Evolutionary conservation across 441 rosid species (phyloP), one percentile per base, ranked within the genome.

Genomic region (Adansonia grandidieri): DNA sequence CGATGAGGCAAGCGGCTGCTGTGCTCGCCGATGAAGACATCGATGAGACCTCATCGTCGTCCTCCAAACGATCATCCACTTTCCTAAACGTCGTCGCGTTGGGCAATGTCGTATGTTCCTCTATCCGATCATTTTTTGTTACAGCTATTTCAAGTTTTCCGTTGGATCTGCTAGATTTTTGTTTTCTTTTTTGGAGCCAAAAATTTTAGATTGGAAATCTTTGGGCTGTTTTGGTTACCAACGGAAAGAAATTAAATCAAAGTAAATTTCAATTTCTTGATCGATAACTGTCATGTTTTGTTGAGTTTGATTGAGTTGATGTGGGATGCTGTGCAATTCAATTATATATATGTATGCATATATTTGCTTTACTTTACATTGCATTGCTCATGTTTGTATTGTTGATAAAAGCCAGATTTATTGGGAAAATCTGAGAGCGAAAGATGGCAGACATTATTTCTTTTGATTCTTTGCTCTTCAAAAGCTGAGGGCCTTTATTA

Each of bases 21-120:
- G 80, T 95, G 67, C 97, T 95, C 48, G 97, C 98, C 73, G 97
- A 95, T 67, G 99, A 95, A 75, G 98, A 92, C 79, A 79, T 89
- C 48, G 98, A 92, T 69, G 95, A 95, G 66, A 84, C 81, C 73
- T 86, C 92, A 51, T 88, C 74, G 24, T 78, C 91, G n/a, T 84
- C 92, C 28, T 85, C 93, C 2, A 85, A 76, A 73, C 97, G 95
- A 45, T 79, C 92, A 9, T 85, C 93, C 19, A 87, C 93, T 80
- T 93, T 91, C 77, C 92, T 95, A 13, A 95, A 92, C 79, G 98
- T 89, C 54, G 89, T 93, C 58, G 93, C 91, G 45, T 84, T 95
- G 14, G 98, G 98, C 85, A 93, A 88, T 89, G 91, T 95, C 77
- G 98, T 93, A 85, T 83, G 98, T 89, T 54, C 77, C 24, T 58